A percentile compares a stretch with the other conserved stretches of the same genome.
phyloP scores from a whole-genome alignment of 2,329 filamentous ascomycete species.

The Paecilomyces formosus region DNA sequence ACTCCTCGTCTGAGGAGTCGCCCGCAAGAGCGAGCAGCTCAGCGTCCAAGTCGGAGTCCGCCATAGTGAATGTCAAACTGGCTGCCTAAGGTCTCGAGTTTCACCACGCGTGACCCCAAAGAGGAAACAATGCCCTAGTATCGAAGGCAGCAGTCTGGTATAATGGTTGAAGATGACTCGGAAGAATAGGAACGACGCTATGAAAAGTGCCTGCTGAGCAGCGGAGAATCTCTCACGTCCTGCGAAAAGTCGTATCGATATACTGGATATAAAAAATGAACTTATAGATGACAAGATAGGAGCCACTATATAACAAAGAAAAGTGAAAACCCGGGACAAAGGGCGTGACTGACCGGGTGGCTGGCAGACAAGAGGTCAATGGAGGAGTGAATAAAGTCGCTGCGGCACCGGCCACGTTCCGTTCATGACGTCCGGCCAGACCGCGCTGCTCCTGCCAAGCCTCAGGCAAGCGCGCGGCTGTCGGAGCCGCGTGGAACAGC shows the following conservation, averaged over 20 bases:
- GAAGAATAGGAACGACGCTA: neutral
- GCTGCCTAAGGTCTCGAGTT: neutral
- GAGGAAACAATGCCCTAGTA: neutral
- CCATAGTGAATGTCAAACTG: constrained; percentile 51
- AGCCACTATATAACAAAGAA: constrained; percentile 1
- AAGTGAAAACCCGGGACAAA: neutral
- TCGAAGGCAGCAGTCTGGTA: neutral
- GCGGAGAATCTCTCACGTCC: constrained; percentile 4
- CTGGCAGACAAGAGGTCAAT: neutral
- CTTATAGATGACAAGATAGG: neutral
- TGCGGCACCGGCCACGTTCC: constrained; percentile 5
- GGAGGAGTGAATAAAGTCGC: constrained; percentile 10
- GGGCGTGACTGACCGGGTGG: neutral
- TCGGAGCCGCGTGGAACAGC: constrained; percentile 3
- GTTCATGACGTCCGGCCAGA: constrained; percentile 22
- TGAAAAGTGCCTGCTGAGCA: neutral
- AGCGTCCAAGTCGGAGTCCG: constrained; percentile 68
- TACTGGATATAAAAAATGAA: neutral
- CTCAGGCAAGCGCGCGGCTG: constrained; percentile 21
- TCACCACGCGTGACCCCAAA: neutral
- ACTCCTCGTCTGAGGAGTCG: constrained; percentile 49
- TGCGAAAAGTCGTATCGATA: constrained; percentile 1
- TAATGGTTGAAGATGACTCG: neutral
- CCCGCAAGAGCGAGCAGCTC: constrained; percentile 90
- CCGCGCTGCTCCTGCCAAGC: constrained; percentile 19